Base-by-base conservation (phyloP, 2,329 filamentous ascomycete genomes). In the Dactylellina haptotyla region DNA sequence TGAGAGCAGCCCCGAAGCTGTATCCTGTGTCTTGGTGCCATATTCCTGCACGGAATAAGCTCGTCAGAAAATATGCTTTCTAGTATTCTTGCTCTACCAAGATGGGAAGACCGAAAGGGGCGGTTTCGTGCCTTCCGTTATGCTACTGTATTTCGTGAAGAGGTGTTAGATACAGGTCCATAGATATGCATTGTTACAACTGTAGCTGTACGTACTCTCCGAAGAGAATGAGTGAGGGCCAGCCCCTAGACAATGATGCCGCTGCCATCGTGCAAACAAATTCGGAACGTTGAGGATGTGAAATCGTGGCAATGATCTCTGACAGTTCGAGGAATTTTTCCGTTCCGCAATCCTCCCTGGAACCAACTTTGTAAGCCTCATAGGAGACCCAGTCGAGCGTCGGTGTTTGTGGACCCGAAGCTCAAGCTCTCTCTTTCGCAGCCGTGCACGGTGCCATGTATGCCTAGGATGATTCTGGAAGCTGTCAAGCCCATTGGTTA, bases 1-100 rank as follows among this genome's bases (percentile, higher is more conserved):
- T 54, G 10, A 57, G 63, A 28, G 65, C 58, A 18, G 58, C 73
- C n/a, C 70, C 71, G n/a, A 67, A 71, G 50, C 51, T 59, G 48
- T 53, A 75, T 28, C 69, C 66, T 8, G 34, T 16, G 14, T 66
- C 61, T 25, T 65, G 48, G 14, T 73, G 12, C 69, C 69, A 73
- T 39, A 73, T 73, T 18, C 54, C 69, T 73, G 30, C 16, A 56
- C 4, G 28, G 12, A 23, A 14, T 8, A 4, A 1, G 37, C 28
- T 12, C 23, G 48, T 64, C 37, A 63, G 59, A 46, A n/a, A n/a
- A n/a, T n/a, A n/a, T n/a, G n/a, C n/a, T n/a, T n/a, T n/a, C n/a
- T n/a, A n/a, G n/a, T n/a, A n/a, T n/a, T n/a, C n/a, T 46, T 46
- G 16, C 4, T 46, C 9, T 10, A 18, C 16, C 16, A 46, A 23